Evolutionary conservation across 148 eudicot species (phyloP).

Genomic region (Amaranthus hypochondriacus): DNA sequence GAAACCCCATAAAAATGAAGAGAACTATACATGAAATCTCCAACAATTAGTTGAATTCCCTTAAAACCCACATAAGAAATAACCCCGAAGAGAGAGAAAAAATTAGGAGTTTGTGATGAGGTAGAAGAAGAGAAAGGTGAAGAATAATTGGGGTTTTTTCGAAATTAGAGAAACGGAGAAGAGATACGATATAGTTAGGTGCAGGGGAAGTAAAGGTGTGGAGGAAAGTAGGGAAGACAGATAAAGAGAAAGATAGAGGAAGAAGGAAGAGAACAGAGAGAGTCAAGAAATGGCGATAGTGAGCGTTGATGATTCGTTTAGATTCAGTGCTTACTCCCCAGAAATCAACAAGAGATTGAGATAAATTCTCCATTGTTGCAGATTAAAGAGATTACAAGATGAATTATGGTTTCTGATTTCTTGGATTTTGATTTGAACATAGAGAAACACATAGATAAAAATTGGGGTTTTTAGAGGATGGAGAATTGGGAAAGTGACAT

Average conservation of each 20-base stretch:
- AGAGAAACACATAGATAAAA: no score
- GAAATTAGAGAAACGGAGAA: conserved; percentile 6
- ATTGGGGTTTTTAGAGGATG: no score
- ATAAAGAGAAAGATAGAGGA: conserved; percentile 40
- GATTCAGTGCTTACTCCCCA: conserved; percentile 38
- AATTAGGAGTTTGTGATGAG: conserved; percentile 12
- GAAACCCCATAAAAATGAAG: conserved; percentile 21
- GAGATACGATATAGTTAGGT: conserved; percentile 14
- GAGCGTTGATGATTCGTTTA: conserved; percentile 41
- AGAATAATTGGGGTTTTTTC: not conserved
- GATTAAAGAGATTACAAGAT: no score
- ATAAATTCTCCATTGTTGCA: conserved; percentile 9
- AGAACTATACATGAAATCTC: conserved; percentile 22
- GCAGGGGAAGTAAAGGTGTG: conserved; percentile 27
- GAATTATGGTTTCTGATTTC: no score
- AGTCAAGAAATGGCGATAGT: conserved; percentile 51
- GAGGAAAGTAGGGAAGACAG: conserved; percentile 39
- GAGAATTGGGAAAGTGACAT: no score
- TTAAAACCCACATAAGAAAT: conserved; percentile 8
- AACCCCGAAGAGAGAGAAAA: conserved; percentile 19
- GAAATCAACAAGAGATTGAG: conserved; percentile 30
- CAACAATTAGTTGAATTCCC: conserved; percentile 25
- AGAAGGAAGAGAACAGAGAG: conserved; percentile 50
- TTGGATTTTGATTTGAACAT: no score
- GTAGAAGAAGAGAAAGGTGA: not conserved